phyloP scores from a whole-genome alignment of 768 basidiomycete species.

The Hortiboletus flavorubellus region DNA sequence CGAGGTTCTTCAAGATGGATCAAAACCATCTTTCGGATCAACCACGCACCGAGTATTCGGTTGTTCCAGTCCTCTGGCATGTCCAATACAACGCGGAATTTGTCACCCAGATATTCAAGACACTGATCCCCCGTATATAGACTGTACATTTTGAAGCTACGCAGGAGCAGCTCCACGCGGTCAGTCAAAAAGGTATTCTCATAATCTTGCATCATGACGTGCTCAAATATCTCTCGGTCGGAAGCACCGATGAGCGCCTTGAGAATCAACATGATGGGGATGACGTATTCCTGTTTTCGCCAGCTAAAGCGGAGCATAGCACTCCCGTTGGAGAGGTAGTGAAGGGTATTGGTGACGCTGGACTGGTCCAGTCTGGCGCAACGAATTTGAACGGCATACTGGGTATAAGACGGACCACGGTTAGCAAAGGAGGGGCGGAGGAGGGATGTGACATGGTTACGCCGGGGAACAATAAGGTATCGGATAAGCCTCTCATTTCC shows the following conservation, averaged over 20 bases:
- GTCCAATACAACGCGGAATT: slow-evolving; percentile 88
- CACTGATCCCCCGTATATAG: slow-evolving; percentile 88
- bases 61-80: slow-evolving; percentile 94
- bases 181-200: slow-evolving; percentile 97
- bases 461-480: slow-evolving; percentile 92
- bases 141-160: slow-evolving; percentile 93
- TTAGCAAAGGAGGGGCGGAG: slow-evolving; percentile 87
- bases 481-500: slow-evolving; percentile 99
- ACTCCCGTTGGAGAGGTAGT: slow-evolving; percentile 94
- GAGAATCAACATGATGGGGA: slow-evolving; percentile 94
- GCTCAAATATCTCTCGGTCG: slow-evolving; percentile 96
- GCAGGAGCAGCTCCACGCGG: slow-evolving; percentile 88
- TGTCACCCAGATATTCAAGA: slow-evolving; percentile 92
- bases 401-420: slow-evolving; percentile 93
- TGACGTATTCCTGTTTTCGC: slow-evolving; percentile 97
- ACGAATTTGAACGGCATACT: slow-evolving; percentile 92
- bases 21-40: slow-evolving; percentile 81
- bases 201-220: slow-evolving; percentile 94
- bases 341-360: slow-evolving; percentile 91
- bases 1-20: slow-evolving; percentile 85
- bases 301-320: slow-evolving; percentile 97
- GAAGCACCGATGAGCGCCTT: slow-evolving; percentile 90
- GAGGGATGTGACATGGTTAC: slow-evolving; percentile 93
- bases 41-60: slow-evolving; percentile 71
- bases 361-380: slow-evolving; percentile 93